Conservation (phyloP, 768 basidiomycete genomes). For the Candolleomyces efflorescens region DNA sequence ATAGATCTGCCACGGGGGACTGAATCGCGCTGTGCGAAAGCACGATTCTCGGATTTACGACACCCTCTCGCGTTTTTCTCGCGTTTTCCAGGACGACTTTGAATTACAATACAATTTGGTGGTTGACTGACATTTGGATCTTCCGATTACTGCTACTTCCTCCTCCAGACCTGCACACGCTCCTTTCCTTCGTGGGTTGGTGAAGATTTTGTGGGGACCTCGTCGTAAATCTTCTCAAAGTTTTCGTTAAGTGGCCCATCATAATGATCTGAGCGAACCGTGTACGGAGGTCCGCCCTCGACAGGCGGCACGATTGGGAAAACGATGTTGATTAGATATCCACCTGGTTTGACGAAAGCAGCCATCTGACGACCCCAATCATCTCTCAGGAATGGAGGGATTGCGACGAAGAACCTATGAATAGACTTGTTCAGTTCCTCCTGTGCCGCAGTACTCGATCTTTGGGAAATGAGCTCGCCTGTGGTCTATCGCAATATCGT, state of each 20-base stretch:
- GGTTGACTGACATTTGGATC: no score
- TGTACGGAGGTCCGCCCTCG: conserved; percentile 59
- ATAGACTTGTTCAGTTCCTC: neutral
- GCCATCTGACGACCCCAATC: conserved; percentile 60
- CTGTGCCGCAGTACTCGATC: neutral
- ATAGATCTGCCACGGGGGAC: no score
- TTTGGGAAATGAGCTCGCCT: conserved; percentile 36
- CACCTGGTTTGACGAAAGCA: conserved; percentile 54
- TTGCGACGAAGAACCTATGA: conserved; percentile 69
- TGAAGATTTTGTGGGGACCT: conserved; percentile 40
- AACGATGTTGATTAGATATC: conserved; percentile 55
- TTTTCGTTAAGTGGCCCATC: conserved; percentile 40
- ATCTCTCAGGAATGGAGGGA: conserved; percentile 47
- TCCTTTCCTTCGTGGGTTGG: conserved; percentile 44
- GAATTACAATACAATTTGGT: no score
- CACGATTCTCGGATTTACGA: no score
- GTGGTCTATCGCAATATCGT: conserved; percentile 63
- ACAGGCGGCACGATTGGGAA: conserved; percentile 47
- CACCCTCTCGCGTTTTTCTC: no score
- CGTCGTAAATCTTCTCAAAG: conserved; percentile 53
- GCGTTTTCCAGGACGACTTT: no score
- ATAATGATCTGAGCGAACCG: conserved; percentile 54
- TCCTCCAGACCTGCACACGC: conserved; percentile 52
- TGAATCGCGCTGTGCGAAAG: no score
- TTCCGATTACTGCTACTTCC: conserved; percentile 6